Evolutionary conservation across 257 asterid species (phyloP).

Genomic region (Penstemon davidsonii): DNA sequence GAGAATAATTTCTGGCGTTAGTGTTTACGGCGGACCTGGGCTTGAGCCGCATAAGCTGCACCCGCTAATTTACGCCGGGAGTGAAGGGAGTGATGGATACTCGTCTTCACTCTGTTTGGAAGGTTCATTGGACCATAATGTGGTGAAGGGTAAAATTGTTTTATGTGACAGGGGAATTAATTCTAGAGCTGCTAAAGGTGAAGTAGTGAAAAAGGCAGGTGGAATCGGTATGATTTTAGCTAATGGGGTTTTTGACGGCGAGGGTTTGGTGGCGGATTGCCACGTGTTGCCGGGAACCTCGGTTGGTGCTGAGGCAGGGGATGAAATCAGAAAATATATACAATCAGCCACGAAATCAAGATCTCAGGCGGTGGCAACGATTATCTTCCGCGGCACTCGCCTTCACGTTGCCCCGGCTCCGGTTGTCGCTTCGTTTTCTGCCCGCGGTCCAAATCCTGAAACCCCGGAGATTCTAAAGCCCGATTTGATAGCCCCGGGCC

Average conservation of each 20-base stretch:
- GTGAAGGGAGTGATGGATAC: constrained; percentile 75
- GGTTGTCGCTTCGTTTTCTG: constrained; percentile 75
- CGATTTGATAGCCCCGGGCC: constrained; percentile 84
- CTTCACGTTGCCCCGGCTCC: constrained; percentile 80
- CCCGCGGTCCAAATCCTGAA: constrained; percentile 87
- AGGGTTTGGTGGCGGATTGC: constrained; percentile 83
- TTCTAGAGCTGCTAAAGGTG: constrained; percentile 79
- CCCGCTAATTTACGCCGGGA: constrained; percentile 79
- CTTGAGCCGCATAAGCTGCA: constrained; percentile 54
- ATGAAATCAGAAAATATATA: constrained; percentile 68
- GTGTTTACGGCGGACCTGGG: constrained; percentile 77
- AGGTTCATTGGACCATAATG: constrained; percentile 61
- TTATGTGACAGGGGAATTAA: constrained; percentile 80
- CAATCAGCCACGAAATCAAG: constrained; percentile 36
- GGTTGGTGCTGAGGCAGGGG: constrained; percentile 63
- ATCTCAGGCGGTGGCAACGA: constrained; percentile 52
- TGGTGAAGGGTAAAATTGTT: constrained; percentile 65
- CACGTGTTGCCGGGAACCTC: constrained; percentile 84
- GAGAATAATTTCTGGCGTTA: constrained; percentile 50
- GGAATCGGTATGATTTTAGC: constrained; percentile 86
- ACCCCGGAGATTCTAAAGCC: constrained; percentile 86
- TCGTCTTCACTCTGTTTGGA: constrained; percentile 77
- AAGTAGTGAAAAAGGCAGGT: constrained; percentile 87
- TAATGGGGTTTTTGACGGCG: constrained; percentile 81
- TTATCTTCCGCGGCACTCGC: constrained; percentile 65